Evolutionary conservation across 1,139 yeast genomes (phyloP).

Genomic region (Candida tetrigidarum): DNA sequence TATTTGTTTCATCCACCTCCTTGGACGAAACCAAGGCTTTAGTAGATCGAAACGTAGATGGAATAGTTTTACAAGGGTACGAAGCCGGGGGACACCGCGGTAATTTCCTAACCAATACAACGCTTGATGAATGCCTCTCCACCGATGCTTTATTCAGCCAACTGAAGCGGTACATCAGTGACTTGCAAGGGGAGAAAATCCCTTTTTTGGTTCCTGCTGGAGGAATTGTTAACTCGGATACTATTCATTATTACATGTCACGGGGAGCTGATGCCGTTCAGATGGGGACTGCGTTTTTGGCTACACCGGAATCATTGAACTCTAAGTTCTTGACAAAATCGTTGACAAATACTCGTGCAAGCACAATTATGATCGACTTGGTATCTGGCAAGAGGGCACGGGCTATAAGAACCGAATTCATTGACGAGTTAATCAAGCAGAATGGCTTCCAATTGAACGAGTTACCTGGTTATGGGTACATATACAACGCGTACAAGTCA

Average conservation of each 20-base stretch:
- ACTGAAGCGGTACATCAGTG: conserved; percentile 20
- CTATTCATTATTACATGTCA: conserved; percentile 28
- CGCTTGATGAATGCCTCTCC: conserved; percentile 36
- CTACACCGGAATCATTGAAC: conserved; percentile 35
- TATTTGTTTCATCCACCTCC: conserved; percentile 53
- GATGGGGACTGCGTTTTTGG: conserved; percentile 49
- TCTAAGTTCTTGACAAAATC: conserved; percentile 22
- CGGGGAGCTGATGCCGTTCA: conserved; percentile 52
- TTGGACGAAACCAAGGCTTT: conserved; percentile 37
- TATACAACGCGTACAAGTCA: conserved; percentile 36
- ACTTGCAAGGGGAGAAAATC: conserved; percentile 1
- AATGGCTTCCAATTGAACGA: conserved; percentile 11
- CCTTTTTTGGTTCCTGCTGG: conserved; percentile 50
- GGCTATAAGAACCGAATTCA: conserved; percentile 37
- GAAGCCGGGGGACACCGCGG: conserved; percentile 65
- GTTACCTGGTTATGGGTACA: conserved; percentile 42
- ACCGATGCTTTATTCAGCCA: conserved; percentile 36
- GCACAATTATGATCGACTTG: conserved; percentile 38
- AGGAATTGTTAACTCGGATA: conserved; percentile 39
- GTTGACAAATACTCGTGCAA: conserved; percentile 9
- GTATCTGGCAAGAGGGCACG: conserved; percentile 47
- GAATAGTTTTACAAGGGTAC: conserved; percentile 51
- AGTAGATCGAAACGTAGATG: conserved; percentile 35
- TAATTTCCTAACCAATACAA: conserved; percentile 30
- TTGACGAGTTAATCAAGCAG: conserved; percentile 17